These are phyloP conservation scores for Tilletia setariae DNA, from an alignment of 1,284 basidiomycete genomes.

Conservation along the genomic window DNA sequence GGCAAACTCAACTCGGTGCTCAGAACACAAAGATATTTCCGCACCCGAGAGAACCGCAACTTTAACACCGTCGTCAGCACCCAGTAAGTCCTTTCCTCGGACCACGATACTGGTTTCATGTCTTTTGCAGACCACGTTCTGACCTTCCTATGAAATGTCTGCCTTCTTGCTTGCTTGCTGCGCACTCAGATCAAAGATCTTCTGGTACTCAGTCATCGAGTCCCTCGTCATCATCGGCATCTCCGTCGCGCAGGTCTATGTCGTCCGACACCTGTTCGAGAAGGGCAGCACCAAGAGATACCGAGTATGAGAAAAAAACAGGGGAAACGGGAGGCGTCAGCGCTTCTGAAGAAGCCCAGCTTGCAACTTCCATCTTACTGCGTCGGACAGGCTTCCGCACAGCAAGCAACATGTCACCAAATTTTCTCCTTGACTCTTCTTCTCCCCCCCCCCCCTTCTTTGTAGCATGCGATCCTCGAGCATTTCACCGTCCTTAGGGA, in stretches of 20 bases:
- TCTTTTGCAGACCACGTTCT: too few relatives aligned
- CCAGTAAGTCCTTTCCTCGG: constrained; percentile 25
- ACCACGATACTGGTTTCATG: neutral
- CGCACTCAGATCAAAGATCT: constrained; percentile 33
- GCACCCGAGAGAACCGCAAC: constrained; percentile 50
- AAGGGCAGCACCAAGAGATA: constrained; percentile 45
- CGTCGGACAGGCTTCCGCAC: too few relatives aligned
- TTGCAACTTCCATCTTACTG: too few relatives aligned
- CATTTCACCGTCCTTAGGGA: too few relatives aligned
- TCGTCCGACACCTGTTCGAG: constrained; percentile 48
- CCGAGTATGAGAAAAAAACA: constrained; percentile 33
- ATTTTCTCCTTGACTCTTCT: too few relatives aligned
- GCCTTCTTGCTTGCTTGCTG: neutral
- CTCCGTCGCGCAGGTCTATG: constrained; percentile 44
- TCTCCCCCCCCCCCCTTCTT: too few relatives aligned
- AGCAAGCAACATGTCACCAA: too few relatives aligned
- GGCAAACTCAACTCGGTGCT: constrained; percentile 38
- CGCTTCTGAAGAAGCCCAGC: neutral
- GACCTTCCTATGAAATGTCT: neutral
- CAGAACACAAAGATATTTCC: constrained; percentile 50
- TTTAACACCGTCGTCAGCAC: constrained; percentile 48
- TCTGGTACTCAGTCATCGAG: constrained; percentile 49
- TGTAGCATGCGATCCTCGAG: too few relatives aligned
- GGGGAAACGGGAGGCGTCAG: neutral
- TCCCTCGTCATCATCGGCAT: constrained; percentile 44